Evolutionary conservation across 2,329 filamentous ascomycete species (phyloP), one percentile per base, ranked within the genome.

Genomic region (Conoideocrella luteorostrata): DNA sequence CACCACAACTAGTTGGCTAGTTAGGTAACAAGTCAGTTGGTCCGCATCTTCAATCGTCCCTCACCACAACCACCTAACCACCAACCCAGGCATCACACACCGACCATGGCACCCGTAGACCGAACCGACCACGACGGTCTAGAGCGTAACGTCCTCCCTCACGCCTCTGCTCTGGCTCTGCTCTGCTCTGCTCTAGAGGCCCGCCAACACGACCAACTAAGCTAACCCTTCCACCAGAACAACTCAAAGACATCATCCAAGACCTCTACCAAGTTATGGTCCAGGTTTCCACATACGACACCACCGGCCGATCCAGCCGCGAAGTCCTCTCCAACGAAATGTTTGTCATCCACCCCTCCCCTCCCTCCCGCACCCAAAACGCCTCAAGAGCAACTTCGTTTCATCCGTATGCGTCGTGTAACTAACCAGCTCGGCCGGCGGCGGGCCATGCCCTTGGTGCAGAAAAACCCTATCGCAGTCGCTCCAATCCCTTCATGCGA

Each of bases 231-330:
- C 23, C 4, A 3, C 12, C 53, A 80, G 78, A 72, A 52, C 69
- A 77, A 62, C 67, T 81, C 63, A 78, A 80, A 56, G 71, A 78
- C 54, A 69, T 79, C 48, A 78, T 83, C 59, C 77, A 82, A 55
- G 76, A 79, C 52, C 71, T 82, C 32, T 82, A 78, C 68, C 71
- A 79, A 52, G 63, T 82, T 47, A 77, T 81, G 70, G 75, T 84
- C 36, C 78, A 83, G 56, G 69, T 77, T 22, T 71, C 75, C 24
- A 72, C 74, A 46, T 84, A 82, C 66, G 78, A 82, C 66, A 64
- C 67, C 32, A 66, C 69, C 47, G 63, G 64, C 46, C 67, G 69
- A 1, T 66, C 77, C 11, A 74, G 72, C 30, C 69, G 68, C 50
- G 75, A 82, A 29, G 75, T 80, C 23, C 70, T 84, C 30, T 66